These are phyloP conservation scores for Skeletonema grethae DNA, from an alignment of 108 stramenopile genomes.

Conservation along the genomic window DNA sequence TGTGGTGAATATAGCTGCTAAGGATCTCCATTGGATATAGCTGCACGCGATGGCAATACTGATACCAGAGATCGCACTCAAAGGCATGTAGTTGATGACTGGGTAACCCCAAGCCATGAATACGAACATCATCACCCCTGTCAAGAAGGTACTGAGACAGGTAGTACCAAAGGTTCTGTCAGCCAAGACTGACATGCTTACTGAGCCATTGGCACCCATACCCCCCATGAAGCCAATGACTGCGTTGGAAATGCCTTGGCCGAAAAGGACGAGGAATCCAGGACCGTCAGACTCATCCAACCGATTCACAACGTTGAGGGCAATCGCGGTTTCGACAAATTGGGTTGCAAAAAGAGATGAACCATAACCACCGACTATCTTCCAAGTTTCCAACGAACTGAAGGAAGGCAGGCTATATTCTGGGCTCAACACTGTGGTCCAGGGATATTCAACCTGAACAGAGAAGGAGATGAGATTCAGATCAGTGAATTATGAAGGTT, in stretches of 20 bases:
- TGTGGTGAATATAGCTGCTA: slow-evolving; percentile 31
- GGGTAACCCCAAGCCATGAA: slow-evolving; percentile 38
- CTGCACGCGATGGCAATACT: slow-evolving; percentile 32
- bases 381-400: slow-evolving; percentile 33
- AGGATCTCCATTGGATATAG: slow-evolving; percentile 48
- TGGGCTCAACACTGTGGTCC: slow-evolving; percentile 28
- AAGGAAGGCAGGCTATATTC: slow-evolving; percentile 32
- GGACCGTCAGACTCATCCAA: slow-evolving; percentile 39
- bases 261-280: slow-evolving; percentile 35
- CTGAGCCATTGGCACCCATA: slow-evolving; percentile 42
- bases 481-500: not conserved
- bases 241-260: slow-evolving; percentile 46
- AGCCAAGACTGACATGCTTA: slow-evolving; percentile 33
- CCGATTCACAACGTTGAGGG: slow-evolving; percentile 45
- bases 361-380: slow-evolving; percentile 34
- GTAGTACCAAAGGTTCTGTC: slow-evolving; percentile 48
- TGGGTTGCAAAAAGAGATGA: slow-evolving; percentile 33
- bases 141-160: slow-evolving; percentile 44
- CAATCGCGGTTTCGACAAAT: slow-evolving; percentile 45
- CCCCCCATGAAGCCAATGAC: slow-evolving; percentile 43
- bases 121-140: slow-evolving; percentile 29
- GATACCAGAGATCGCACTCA: slow-evolving; percentile 44
- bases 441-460: slow-evolving; percentile 15
- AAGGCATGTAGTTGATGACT: slow-evolving; percentile 34
- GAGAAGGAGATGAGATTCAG: not conserved